These are phyloP conservation scores for Termitomyces sp. DNA, from an alignment of 1,284 basidiomycete genomes.

Conservation along the genomic window DNA sequence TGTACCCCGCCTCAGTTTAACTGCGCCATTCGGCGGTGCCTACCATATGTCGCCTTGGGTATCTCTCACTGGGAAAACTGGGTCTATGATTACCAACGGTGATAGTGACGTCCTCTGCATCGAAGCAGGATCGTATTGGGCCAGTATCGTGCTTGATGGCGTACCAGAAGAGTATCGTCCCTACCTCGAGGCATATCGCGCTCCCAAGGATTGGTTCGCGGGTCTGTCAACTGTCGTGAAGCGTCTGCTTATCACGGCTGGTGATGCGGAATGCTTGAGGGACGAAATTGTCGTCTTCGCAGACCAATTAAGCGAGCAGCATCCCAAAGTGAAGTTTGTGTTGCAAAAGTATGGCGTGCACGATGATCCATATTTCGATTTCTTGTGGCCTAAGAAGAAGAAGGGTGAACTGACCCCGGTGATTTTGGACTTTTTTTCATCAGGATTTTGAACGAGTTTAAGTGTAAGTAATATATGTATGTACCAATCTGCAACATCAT, in stretches of 20 bases:
- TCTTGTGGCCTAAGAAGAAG: slow-evolving; percentile 14
- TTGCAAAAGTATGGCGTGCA: slow-evolving; percentile 27
- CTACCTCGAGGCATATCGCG: slow-evolving; percentile 22
- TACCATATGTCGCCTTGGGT: slow-evolving; percentile 33
- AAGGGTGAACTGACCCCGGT: slow-evolving; percentile 13
- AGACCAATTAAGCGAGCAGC: slow-evolving; percentile 12
- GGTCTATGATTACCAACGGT: slow-evolving; percentile 16
- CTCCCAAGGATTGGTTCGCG: slow-evolving; percentile 21
- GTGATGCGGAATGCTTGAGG: slow-evolving; percentile 22
- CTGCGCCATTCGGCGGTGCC: slow-evolving; percentile 22
- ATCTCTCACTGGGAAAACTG: slow-evolving; percentile 15
- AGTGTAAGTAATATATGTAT: no score
- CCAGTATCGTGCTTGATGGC: slow-evolving; percentile 14
- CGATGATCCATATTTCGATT: slow-evolving; percentile 26
- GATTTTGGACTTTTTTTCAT: slow-evolving; percentile 16
- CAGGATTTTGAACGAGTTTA: background rate
- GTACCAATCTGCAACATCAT: no score
- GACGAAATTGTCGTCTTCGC: slow-evolving; percentile 20
- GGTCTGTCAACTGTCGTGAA: slow-evolving; percentile 20
- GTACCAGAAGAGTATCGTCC: slow-evolving; percentile 16
- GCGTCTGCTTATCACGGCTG: slow-evolving; percentile 24
- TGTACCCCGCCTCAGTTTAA: slow-evolving; percentile 17
- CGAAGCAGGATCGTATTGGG: slow-evolving; percentile 12
- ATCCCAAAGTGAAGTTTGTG: slow-evolving; percentile 17
- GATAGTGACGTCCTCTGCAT: slow-evolving; percentile 15